phyloP scores from a whole-genome alignment of 2,329 filamentous ascomycete genomes.

The Fusarium anguioides region DNA sequence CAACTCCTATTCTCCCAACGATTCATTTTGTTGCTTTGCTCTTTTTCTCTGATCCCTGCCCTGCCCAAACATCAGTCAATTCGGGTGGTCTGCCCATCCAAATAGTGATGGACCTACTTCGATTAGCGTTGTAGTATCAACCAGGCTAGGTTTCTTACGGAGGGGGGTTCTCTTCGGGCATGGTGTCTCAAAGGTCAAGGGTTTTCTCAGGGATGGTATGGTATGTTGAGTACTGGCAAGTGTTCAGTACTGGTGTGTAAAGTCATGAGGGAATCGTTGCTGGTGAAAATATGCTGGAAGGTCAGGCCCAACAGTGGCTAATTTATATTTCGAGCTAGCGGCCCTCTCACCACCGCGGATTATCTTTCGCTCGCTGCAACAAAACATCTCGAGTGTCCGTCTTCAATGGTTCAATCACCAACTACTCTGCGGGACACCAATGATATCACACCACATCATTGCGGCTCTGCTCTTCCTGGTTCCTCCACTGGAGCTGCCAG shows the following conservation, averaged over 20 bases:
- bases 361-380: constrained; percentile 12
- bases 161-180: constrained; percentile 21
- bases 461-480: constrained; percentile 37
- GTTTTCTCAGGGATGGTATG: neutral
- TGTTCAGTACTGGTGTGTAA: neutral
- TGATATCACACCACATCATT: constrained; percentile 45
- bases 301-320: neutral
- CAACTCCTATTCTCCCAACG: neutral
- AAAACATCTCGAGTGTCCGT: constrained; percentile 19
- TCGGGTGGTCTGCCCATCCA: constrained; percentile 10
- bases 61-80: constrained; percentile 26
- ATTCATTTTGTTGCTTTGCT: neutral
- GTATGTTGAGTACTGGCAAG: neutral
- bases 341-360: constrained; percentile 1
- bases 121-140: constrained; percentile 8
- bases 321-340: constrained; percentile 32
- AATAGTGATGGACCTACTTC: constrained; percentile 1
- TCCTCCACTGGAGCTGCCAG: constrained; percentile 13
- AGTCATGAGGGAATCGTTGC: neutral
- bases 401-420: constrained; percentile 30
- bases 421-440: constrained; percentile 38
- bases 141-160: neutral
- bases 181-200: constrained; percentile 3
- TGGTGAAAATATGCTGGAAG: neutral
- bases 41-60: constrained; percentile 12